Evolutionary conservation across 371 early-diverging fungal species (phyloP).

Genomic region (Funneliformis caledonium): DNA sequence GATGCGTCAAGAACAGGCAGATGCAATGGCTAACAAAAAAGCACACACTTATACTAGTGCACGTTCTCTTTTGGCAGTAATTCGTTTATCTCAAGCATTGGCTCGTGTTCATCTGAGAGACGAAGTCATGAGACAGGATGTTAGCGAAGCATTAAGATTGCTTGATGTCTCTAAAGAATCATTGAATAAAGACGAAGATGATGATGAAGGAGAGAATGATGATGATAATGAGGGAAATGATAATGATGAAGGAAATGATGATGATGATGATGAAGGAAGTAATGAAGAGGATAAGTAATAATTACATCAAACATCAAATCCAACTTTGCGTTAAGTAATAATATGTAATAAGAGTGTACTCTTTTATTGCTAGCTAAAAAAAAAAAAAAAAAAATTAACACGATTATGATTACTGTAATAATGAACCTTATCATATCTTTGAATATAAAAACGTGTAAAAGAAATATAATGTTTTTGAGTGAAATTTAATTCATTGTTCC

Average conservation of each 20-base stretch:
- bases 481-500: too few relatives aligned
- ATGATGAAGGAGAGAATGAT: constrained; percentile 34
- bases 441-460: too few relatives aligned
- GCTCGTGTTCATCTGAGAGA: constrained; percentile 89
- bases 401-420: too few relatives aligned
- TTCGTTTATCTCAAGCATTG: constrained; percentile 90
- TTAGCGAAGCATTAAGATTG: constrained; percentile 94
- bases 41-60: constrained; percentile 73
- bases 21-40: constrained; percentile 62
- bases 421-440: too few relatives aligned
- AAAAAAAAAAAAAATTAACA: too few relatives aligned
- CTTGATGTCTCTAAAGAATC: constrained; percentile 86
- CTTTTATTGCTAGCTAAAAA: too few relatives aligned
- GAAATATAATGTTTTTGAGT: too few relatives aligned
- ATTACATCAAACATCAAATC: too few relatives aligned
- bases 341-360: too few relatives aligned
- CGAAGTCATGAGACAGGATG: constrained; percentile 82
- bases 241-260: background rate
- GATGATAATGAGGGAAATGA: constrained; percentile 26
- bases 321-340: too few relatives aligned
- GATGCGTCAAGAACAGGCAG: constrained; percentile 75
- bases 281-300: background rate
- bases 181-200: constrained; percentile 53
- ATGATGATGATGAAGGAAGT: background rate
- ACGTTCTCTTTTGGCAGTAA: constrained; percentile 88